These are phyloP conservation scores for Liriodendron chinense DNA, from an alignment of 164 flowering plant genomes.

Conservation along the genomic window DNA sequence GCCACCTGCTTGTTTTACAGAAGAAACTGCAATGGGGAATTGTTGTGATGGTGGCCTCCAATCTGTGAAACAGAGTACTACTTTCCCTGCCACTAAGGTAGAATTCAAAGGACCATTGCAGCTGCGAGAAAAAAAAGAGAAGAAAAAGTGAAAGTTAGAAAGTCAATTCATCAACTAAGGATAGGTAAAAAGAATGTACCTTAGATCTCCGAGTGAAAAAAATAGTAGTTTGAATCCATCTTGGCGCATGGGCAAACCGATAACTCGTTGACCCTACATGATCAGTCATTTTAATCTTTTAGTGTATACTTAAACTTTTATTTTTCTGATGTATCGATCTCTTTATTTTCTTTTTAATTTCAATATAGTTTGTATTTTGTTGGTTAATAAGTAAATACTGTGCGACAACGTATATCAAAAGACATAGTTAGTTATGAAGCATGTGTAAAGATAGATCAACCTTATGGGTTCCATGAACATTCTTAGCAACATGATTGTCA, in stretches of 20 bases:
- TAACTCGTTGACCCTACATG: background rate
- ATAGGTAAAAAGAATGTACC: background rate
- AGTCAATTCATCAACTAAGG: background rate
- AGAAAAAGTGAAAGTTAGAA: too few species aligned
- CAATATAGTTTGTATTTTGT: too few species aligned
- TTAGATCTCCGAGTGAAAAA: background rate
- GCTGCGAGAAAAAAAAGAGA: background rate
- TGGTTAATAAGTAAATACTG: too few species aligned
- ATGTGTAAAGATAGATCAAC: too few species aligned
- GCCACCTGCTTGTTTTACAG: conserved; percentile 16
- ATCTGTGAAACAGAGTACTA: conserved; percentile 21
- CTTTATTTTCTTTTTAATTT: too few species aligned
- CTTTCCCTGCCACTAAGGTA: conserved; percentile 18
- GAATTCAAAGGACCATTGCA: conserved; percentile 6
- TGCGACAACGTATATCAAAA: too few species aligned
- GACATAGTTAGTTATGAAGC: too few species aligned
- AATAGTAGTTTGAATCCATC: background rate
- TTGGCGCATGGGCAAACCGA: background rate
- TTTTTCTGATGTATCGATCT: too few species aligned
- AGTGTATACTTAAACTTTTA: too few species aligned
- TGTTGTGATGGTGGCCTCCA: background rate
- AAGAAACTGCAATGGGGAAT: background rate
- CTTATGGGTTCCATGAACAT: too few species aligned
- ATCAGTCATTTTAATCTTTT: too few species aligned
- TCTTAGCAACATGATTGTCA: too few species aligned